Evolutionary conservation across 805 yeast species (phyloP), one percentile per base, ranked within the genome.

Genomic region (Wickerhamiella lipophila): DNA sequence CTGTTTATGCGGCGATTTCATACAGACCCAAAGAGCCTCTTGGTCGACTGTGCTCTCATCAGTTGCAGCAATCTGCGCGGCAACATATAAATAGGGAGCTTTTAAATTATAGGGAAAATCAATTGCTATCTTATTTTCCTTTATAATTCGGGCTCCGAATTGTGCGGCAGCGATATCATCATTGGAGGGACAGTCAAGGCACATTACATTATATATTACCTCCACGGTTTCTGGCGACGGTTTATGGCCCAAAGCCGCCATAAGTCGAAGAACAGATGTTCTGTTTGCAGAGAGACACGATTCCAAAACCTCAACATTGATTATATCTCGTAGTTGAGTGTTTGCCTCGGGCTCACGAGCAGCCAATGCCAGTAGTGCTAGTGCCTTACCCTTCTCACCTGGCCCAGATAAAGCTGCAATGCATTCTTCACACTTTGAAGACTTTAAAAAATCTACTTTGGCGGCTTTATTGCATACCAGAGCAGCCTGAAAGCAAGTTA

Each of bases 311-410:
- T 15, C 3, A 5, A 7, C 7, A 8, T 8, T 11, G 34, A 16
- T 7, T 6, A 3, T 13, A 25, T n/a, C 8, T 12, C 34, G 11
- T 3, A 44, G 39, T 9, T 32, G 32, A 7, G 9, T 9, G 6
- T 38, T 38, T 12, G 34, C 47, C 15, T n/a, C 34, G 7, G 47
- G 47, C 18, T 44, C 47, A 23, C 47, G 47, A 8, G 47, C 39
- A 9, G 47, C 47, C 4, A 44, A 26, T 15, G 47, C 26, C 13
- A 44, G 25, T 4, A 34, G 13, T 8, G 27, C 38, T 13, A 44
- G 40, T 6, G 47, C 4, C 5, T 22, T 21, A 8, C 32, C 5
- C 16, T 21, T 22, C 8, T 23, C 19, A 3, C 27, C 43, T 7
- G 43, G 43, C 12, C 11, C 19, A 8, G 29, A 15, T 16, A 40